Evolutionary conservation across 352 stramenopile genomes (phyloP), one percentile per base, ranked within the genome.

Genomic region (Pythium utonaiense): DNA sequence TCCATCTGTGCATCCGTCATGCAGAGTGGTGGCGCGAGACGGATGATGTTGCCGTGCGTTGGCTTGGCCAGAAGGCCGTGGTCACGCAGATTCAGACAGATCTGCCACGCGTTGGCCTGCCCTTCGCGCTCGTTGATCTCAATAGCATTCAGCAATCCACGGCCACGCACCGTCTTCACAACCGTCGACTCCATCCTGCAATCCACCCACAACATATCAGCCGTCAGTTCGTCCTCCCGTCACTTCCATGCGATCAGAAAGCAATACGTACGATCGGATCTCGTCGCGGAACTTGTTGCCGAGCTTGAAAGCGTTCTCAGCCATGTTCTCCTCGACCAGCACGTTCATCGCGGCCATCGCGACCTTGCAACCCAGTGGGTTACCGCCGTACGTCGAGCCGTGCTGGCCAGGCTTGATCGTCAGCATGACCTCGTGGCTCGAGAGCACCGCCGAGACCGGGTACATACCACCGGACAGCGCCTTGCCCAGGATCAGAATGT

Each of bases 1-100:
- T 98, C 87, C 64, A 98, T 88, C 77, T 98, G 80, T 33, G 75
- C 70, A 66, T 98, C 88, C 21, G 80, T 97, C 74, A 99, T 99
- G 48, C 91, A 96, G 50, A 99, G 84, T 36, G 96, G 96, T 21
- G 97, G 97, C 30, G 97, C 96, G 49, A 99, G 93, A 42, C 96
- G 91, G 73, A 99, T 98, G 72, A 99, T 98, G 78, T 99, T 98
- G 63, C 93, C 96, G 71, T 99, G 98, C 42, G 98, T 99, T 16
- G 97, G 98, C 79, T 99, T 99, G 49, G 98, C 97, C 27, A 99
- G 78, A 31, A 99, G 71, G 1, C 97, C 97, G 67, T 97, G 89
- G 61, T 99, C 79, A 64, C 85, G 94, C 73, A 99, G 85, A 51
- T 89, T 86, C 49, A 99, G 68, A 71, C 97, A 99, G 19, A 99